phyloP scores from a whole-genome alignment of 257 asterid species.

The Fraxinus excelsior region DNA sequence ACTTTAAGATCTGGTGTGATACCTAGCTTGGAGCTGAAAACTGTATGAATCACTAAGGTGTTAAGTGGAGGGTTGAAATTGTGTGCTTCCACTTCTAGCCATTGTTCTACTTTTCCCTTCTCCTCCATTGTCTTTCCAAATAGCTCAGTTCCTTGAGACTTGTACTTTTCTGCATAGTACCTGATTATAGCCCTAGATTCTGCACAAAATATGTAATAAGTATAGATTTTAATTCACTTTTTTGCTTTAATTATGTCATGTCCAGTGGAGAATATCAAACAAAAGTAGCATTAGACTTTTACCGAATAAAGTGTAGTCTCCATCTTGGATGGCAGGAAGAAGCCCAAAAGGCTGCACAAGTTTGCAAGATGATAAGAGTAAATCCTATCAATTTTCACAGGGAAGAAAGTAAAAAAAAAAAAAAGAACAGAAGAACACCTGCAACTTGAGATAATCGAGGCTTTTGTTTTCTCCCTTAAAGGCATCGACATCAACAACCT shows the following conservation, averaged over 20 bases:
- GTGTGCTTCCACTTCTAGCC: constrained; percentile 32
- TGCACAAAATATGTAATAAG: neutral
- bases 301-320: constrained; percentile 56
- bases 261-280: neutral
- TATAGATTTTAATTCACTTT: too few species aligned
- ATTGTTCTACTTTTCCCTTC: constrained; percentile 28
- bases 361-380: neutral
- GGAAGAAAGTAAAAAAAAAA: neutral
- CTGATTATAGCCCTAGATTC: constrained; percentile 28
- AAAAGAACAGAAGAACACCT: constrained; percentile 16
- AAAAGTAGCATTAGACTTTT: neutral
- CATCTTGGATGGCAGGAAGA: constrained; percentile 53
- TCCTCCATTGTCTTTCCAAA: constrained; percentile 24
- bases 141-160: constrained; percentile 30
- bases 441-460: constrained; percentile 26
- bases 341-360: constrained; percentile 54
- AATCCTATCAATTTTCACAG: too few species aligned
- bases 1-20: constrained; percentile 4
- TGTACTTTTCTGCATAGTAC: constrained; percentile 26
- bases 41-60: constrained; percentile 11
- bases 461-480: constrained; percentile 25
- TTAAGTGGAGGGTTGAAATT: constrained; percentile 25
- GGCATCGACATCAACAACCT: constrained; percentile 23
- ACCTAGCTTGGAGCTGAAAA: constrained; percentile 26
- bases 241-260: too few species aligned